phyloP scores from a whole-genome alignment of 208 protist genomes.

The Crithidia sp. region DNA sequence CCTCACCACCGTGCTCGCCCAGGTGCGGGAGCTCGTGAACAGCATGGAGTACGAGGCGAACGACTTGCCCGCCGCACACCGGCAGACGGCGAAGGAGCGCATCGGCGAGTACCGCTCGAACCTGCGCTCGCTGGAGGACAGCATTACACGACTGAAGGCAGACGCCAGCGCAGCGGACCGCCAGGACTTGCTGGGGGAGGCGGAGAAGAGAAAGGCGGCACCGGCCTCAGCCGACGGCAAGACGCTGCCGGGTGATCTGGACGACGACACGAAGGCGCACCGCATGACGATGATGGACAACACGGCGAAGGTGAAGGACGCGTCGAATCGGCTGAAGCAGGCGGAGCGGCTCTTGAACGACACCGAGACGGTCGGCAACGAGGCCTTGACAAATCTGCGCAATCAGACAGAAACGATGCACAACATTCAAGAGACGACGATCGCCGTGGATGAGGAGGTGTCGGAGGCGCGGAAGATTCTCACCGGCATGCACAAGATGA shows the following conservation, averaged over 20 bases:
- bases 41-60: slow-evolving; percentile 85
- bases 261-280: slow-evolving; percentile 56
- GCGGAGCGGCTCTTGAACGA: slow-evolving; percentile 76
- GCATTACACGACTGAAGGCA: slow-evolving; percentile 41
- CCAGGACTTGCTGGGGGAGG: slow-evolving; percentile 49
- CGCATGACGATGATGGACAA: slow-evolving; percentile 79
- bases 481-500: slow-evolving; percentile 61
- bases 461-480: slow-evolving; percentile 71
- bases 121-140: slow-evolving; percentile 42
- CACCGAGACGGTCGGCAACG: slow-evolving; percentile 63
- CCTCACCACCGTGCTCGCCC: slow-evolving; percentile 36
- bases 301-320: slow-evolving; percentile 67
- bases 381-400: slow-evolving; percentile 63
- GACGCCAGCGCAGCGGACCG: slow-evolving; percentile 63
- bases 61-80: slow-evolving; percentile 48
- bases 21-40: slow-evolving; percentile 60
- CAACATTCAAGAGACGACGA: slow-evolving; percentile 68
- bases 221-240: neutral
- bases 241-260: slow-evolving; percentile 26
- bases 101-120: slow-evolving; percentile 49
- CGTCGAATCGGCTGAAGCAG: slow-evolving; percentile 50
- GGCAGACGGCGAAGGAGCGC: slow-evolving; percentile 50
- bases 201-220: slow-evolving; percentile 2
- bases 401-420: slow-evolving; percentile 74
- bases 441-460: slow-evolving; percentile 75